Evolutionary conservation across 2,329 filamentous ascomycete genomes (phyloP), one percentile per base, ranked within the genome.

Genomic region (Diaporthe vexans): DNA sequence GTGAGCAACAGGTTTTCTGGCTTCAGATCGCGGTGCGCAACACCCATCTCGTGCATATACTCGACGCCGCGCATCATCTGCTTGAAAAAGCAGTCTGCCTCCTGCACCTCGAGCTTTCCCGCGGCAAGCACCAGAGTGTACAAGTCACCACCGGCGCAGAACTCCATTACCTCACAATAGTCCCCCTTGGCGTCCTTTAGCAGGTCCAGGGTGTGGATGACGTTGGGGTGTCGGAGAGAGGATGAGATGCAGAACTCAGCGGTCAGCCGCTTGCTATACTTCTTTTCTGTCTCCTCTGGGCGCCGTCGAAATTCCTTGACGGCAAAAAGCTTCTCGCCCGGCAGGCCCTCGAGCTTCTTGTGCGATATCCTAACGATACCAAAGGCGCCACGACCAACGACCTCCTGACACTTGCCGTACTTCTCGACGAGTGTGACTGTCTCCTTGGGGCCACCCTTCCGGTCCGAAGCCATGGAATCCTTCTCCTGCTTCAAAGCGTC

Each of bases 141-240:
- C 33, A 99, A 88, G 82, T 99, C 97, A 74, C 97, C 97, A 75
- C 97, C 97, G 51, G 96, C 95, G 82, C 97, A 99, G 82, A 97
- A 99, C 84, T 99, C 97, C 97, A 99, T 99, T 70, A 99, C 97
- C 83, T 99, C 97, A 84, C 97, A 99, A 84, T 97, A 98, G 81
- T 98, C 95, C 75, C 97, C 97, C 85, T 98, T 98, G 79, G 96
- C 92, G 81, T 99, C 97, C 84, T 98, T 94, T 54, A 99, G 90
- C 15, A 99, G 89, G 81, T 99, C 97, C 71, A 99, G 90, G 0
- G 97, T 99, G 83, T 98, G 97, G 79, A 99, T 99, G 80, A 99
- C 95, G 81, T 99, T 99, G 19, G 97, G 96, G 82, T 99, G 97
- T 77, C 95, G 94, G 76, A 99, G 91, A 13, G 95, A 98, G 0